Percentiles rank a stretch among this genome's conserved stretches.
phyloP scores from a whole-genome alignment of 2,329 filamentous ascomycete species.

The Zymoseptoria pseudotritici region DNA sequence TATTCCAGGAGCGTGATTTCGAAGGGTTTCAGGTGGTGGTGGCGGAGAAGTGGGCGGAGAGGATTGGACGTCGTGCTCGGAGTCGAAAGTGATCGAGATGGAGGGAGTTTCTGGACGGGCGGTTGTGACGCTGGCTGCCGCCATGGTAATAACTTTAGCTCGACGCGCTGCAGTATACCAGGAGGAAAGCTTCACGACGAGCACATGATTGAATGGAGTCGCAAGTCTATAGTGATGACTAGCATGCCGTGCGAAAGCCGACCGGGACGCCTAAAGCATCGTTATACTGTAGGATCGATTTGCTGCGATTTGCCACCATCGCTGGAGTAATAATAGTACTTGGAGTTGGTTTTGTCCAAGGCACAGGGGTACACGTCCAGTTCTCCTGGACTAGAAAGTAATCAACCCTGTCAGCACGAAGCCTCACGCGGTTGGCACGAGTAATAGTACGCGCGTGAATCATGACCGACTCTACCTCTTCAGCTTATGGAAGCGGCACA shows the following conservation, averaged over 20 bases:
- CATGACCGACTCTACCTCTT: not conserved
- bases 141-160: not conserved
- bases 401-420: not conserved
- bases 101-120: not conserved
- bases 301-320: not conserved
- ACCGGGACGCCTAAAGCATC: not conserved
- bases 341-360: not conserved
- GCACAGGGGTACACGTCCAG: not conserved
- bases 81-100: not conserved
- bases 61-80: not conserved
- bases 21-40: conserved; percentile 1
- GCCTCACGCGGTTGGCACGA: not conserved
- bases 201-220: not conserved
- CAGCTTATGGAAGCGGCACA: not conserved
- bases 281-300: not conserved
- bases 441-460: not conserved
- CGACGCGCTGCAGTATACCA: not conserved
- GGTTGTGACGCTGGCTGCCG: not conserved
- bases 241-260: not conserved
- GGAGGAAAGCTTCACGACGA: not conserved
- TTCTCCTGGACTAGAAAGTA: not conserved
- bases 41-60: conserved; percentile 1
- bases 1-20: conserved; percentile 26
- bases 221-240: not conserved
- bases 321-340: not conserved